These are phyloP conservation scores for Pterocarpus santalinus DNA, from an alignment of 306 rosid species.

Conservation along the genomic window DNA sequence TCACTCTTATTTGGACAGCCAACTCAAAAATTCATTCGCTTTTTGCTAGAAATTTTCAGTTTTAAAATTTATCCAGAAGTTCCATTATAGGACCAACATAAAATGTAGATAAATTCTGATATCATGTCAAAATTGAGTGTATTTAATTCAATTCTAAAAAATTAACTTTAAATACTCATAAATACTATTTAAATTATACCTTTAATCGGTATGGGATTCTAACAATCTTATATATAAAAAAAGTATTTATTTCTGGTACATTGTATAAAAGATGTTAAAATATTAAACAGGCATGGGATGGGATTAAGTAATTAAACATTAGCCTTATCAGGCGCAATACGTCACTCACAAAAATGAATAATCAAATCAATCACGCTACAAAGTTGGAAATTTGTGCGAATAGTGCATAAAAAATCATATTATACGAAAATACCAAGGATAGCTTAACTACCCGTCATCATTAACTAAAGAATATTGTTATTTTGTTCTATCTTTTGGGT, in stretches of 20 bases:
- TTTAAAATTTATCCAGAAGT: background rate
- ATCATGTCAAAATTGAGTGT: no score
- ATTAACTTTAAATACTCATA: no score
- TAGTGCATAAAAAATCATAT: background rate
- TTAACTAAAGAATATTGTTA: no score
- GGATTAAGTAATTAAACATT: background rate
- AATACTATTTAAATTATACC: no score
- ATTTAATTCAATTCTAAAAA: no score
- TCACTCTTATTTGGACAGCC: background rate
- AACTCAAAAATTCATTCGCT: background rate
- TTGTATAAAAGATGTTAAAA: background rate
- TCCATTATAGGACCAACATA: background rate
- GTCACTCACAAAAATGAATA: constrained; percentile 7
- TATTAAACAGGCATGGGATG: background rate
- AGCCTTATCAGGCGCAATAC: background rate
- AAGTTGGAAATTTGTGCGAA: background rate
- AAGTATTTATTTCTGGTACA: background rate
- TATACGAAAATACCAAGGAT: background rate
- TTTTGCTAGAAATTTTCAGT: background rate
- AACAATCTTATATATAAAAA: no score
- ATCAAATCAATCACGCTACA: background rate
- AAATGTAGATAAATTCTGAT: background rate
- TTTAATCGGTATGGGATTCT: no score
- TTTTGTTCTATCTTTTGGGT: no score
- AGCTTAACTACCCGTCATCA: background rate